These are phyloP conservation scores for Laetiporus sulphureus DNA, from an alignment of 1,284 basidiomycete genomes.

Conservation along the genomic window DNA sequence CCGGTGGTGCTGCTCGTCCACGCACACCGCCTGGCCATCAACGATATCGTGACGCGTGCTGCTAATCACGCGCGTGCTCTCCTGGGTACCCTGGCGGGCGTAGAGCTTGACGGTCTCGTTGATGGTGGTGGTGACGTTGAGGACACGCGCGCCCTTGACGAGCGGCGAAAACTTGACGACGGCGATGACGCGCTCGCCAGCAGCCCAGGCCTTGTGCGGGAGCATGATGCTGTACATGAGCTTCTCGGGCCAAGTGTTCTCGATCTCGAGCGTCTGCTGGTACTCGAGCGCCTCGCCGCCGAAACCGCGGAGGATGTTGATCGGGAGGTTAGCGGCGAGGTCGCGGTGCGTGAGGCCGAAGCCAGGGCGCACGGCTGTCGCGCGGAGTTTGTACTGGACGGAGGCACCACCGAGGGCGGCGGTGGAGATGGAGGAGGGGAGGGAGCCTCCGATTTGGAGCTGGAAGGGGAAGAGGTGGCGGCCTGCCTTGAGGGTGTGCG, in stretches of 20 bases:
- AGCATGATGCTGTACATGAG: conserved; percentile 87
- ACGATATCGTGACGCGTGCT: conserved; percentile 68
- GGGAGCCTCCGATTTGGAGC: conserved; percentile 71
- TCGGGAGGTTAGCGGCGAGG: conserved; percentile 53
- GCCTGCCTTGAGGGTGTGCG: conserved; percentile 87
- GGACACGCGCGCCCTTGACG: conserved; percentile 75
- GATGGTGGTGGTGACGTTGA: conserved; percentile 61
- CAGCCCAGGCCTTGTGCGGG: conserved; percentile 88
- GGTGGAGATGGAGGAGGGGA: conserved; percentile 73
- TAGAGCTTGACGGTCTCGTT: conserved; percentile 73
- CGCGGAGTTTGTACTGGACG: conserved; percentile 83
- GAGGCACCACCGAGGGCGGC: conserved; percentile 53
- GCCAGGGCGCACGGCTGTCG: conserved; percentile 69
- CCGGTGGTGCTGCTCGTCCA: conserved; percentile 31
- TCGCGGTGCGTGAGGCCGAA: conserved; percentile 54
- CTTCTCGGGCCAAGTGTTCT: conserved; percentile 96
- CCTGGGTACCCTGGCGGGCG: conserved; percentile 47
- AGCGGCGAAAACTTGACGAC: conserved; percentile 85
- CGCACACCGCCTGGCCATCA: conserved; percentile 50
- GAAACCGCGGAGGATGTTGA: conserved; percentile 71
- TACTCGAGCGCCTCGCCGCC: conserved; percentile 84
- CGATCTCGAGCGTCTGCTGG: conserved; percentile 90
- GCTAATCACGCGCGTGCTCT: conserved; percentile 58
- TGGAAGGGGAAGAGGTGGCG: conserved; percentile 86
- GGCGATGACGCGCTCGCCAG: conserved; percentile 77